Evolutionary conservation across 2,329 filamentous ascomycete genomes (phyloP), one percentile per base, ranked within the genome.

Genomic region (Meredithiella fracta): DNA sequence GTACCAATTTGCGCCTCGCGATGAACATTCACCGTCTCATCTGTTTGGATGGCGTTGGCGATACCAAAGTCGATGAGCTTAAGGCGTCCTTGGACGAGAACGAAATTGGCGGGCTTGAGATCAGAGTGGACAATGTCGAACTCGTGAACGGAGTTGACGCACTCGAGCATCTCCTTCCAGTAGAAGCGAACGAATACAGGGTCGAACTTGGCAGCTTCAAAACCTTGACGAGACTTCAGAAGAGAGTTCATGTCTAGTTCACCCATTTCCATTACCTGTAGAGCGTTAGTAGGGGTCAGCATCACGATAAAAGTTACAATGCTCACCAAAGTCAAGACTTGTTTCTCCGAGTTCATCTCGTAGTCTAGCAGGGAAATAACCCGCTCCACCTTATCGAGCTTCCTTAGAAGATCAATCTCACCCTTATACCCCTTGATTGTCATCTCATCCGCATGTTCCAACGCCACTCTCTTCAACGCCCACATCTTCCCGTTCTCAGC

Each of bases 141-240:
- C 11, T 85, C 79, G 66, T 98, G 92, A 1, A 98, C 89, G 0
- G 91, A 80, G 62, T 86, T 80, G 4, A 98, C 80, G 66, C 92
- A 97, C 67, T 95, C 89, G 17, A 98, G 82, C 92, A 98, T 98
- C 70, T 98, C 92, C 68, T 94, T 92, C 92, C 92, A 98, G 73
- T 95, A 95, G 69, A 86, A 94, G n/a, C 92, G 85, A 11, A 92
- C 88, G 67, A 97, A 96, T 54, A 85, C 86, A 1, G 87, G 77
- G 65, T 98, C 92, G 59, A 98, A 84, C 59, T 76, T 79, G 40
- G 86, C 79, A 55, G 85, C 79, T 59, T 89, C 83, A 0, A 75
- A 78, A 63, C 82, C 86, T 63, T 86, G 72, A 8, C 82, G 80
- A 61, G 82, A 78, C 37, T 82, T 83, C 61, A 98, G 77, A 55